phyloP scores from a whole-genome alignment of 2,329 filamentous ascomycete species.

The Colletotrichum sp. region DNA sequence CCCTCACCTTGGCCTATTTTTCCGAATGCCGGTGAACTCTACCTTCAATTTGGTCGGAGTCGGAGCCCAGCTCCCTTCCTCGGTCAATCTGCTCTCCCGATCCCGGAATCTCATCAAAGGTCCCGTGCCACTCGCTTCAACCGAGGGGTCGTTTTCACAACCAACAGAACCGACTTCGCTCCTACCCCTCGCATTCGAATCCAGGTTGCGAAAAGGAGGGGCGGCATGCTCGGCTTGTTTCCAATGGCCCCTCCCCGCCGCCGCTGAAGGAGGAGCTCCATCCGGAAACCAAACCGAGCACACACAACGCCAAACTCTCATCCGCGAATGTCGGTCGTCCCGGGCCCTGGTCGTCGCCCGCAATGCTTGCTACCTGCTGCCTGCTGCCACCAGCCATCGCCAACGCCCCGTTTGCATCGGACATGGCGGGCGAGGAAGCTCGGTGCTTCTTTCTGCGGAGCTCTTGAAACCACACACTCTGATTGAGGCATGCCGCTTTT shows the following conservation, averaged over 20 bases:
- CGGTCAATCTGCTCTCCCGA: conserved; percentile 14
- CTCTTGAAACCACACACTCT: conserved; percentile 11
- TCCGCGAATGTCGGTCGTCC: not conserved
- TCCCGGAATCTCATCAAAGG: not conserved
- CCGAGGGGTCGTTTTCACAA: not conserved
- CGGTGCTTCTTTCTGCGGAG: not conserved
- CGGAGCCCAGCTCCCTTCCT: not conserved
- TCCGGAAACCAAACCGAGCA: conserved; percentile 12
- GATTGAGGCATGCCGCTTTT: conserved; percentile 1
- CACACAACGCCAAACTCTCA: conserved; percentile 2
- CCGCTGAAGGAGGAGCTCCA: not conserved
- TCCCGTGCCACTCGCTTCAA: not conserved
- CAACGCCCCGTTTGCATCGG: not conserved
- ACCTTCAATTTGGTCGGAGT: not conserved
- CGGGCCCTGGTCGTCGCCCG: not conserved
- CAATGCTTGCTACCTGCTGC: not conserved
- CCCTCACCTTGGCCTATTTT: not conserved
- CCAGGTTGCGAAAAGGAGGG: conserved; percentile 5
- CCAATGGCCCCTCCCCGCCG: not conserved
- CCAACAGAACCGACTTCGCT: not conserved
- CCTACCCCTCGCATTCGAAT: not conserved
- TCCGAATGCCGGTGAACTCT: not conserved
- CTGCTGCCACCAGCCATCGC: not conserved
- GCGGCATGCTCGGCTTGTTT: conserved; percentile 9
- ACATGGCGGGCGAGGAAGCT: not conserved